phyloP scores from a whole-genome alignment of 805 yeast genomes.

The Hemisphaericaspora nanyangensis region DNA sequence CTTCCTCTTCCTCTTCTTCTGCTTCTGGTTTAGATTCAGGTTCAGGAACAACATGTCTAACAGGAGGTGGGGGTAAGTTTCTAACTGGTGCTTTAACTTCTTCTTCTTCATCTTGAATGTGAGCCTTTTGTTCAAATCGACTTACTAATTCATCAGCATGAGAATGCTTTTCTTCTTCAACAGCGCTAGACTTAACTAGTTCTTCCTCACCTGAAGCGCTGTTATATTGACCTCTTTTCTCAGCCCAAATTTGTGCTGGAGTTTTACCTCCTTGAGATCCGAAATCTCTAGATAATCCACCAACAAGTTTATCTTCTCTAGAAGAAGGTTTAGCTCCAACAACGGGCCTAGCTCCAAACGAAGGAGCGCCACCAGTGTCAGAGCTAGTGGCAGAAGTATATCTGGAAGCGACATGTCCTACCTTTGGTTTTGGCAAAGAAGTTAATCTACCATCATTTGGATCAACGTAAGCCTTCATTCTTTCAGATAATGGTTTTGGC shows the following conservation, averaged over 20 bases:
- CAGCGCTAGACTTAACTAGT: slow-evolving; percentile 4
- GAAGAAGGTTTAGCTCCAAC: slow-evolving; percentile 27
- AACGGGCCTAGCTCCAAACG: slow-evolving; percentile 34
- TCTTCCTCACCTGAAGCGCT: slow-evolving; percentile 34
- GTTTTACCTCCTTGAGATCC: slow-evolving; percentile 76
- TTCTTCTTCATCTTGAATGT: slow-evolving; percentile 12
- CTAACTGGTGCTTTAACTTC: slow-evolving; percentile 8
- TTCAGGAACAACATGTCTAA: slow-evolving; percentile 1
- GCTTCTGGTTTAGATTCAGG: slow-evolving; percentile 1
- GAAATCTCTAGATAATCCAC: slow-evolving; percentile 59
- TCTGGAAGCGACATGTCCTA: slow-evolving; percentile 46
- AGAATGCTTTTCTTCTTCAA: slow-evolving; percentile 5
- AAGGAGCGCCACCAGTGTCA: slow-evolving; percentile 14
- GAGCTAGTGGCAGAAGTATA: slow-evolving; percentile 35
- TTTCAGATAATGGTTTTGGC: slow-evolving; percentile 48
- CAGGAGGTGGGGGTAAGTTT: slow-evolving; percentile 9
- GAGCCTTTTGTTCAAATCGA: slow-evolving; percentile 14
- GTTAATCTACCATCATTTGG: slow-evolving; percentile 41
- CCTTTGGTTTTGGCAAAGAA: slow-evolving; percentile 62
- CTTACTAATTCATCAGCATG: slow-evolving; percentile 15
- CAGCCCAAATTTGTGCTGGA: slow-evolving; percentile 97
- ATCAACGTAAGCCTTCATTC: slow-evolving; percentile 37
- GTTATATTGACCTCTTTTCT: slow-evolving; percentile 67
- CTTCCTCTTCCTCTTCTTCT: slow-evolving; percentile 9
- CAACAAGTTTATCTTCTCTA: slow-evolving; percentile 45